These are phyloP conservation scores for Auricularia sp. DNA, from an alignment of 768 basidiomycete genomes.

Conservation along the genomic window DNA sequence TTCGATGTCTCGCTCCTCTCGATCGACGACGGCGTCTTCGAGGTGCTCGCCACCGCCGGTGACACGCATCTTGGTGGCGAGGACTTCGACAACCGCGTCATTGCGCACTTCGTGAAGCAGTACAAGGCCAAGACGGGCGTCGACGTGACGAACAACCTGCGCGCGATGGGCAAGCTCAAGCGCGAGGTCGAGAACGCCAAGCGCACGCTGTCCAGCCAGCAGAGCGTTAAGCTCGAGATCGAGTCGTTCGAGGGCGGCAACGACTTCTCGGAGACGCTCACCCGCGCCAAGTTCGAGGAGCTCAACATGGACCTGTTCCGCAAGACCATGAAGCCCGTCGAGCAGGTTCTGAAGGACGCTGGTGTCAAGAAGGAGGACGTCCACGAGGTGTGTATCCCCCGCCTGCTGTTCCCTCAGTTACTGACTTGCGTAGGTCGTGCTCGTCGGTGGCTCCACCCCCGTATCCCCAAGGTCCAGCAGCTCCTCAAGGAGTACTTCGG, in stretches of 20 bases:
- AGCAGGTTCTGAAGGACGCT: conserved; percentile 96
- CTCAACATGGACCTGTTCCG: conserved; percentile 98
- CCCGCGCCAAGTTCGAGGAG: conserved; percentile 98
- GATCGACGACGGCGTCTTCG: conserved; percentile 89
- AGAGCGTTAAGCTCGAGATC: conserved; percentile 86
- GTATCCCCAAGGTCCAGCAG: conserved; percentile 98
- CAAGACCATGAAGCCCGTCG: conserved; percentile 99
- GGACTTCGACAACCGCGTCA: conserved; percentile 33
- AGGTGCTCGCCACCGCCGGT: conserved; percentile 84
- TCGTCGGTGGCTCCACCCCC: conserved; percentile 95
- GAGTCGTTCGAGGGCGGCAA: conserved; percentile 94
- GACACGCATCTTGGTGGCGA: conserved; percentile 93
- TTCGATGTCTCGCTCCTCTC: conserved; percentile 96
- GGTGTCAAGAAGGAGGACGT: conserved; percentile 97
- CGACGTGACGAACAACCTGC: too few species aligned
- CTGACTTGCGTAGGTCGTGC: conserved; percentile 46
- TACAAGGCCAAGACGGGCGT: too few species aligned
- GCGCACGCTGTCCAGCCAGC: conserved; percentile 40
- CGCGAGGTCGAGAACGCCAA: too few species aligned
- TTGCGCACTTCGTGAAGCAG: too few species aligned
- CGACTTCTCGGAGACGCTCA: conserved; percentile 94
- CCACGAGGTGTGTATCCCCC: conserved; percentile 51
- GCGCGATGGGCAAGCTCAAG: too few species aligned
- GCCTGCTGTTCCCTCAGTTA: not conserved
- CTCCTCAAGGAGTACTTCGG: conserved; percentile 97